phyloP scores from a whole-genome alignment of 495 filamentous ascomycete species.

The Penicillium bialowiezense region DNA sequence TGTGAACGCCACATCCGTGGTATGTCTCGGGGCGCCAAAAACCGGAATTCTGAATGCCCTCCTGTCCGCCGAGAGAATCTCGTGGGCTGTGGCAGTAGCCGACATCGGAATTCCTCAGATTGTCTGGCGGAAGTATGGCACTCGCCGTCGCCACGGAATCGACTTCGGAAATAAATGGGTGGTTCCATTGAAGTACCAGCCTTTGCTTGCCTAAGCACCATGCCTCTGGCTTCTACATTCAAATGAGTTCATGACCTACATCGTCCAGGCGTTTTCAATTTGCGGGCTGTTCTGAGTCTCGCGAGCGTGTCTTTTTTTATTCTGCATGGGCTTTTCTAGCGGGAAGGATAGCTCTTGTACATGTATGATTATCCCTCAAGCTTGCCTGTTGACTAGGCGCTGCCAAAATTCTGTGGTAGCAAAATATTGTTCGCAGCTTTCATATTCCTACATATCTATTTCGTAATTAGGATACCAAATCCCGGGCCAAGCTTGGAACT shows the following conservation, averaged over 20 bases:
- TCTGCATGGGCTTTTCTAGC: neutral
- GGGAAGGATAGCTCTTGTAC: neutral
- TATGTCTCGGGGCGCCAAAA: conserved; percentile 81
- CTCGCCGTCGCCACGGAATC: conserved; percentile 71
- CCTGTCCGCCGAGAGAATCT: conserved; percentile 50
- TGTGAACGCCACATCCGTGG: conserved; percentile 71
- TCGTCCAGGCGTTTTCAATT: conserved; percentile 8
- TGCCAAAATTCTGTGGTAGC: neutral
- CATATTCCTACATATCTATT: no score
- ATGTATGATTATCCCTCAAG: conserved; percentile 6
- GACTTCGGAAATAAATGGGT: conserved; percentile 88
- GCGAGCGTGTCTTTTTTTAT: conserved; percentile 2
- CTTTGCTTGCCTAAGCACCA: conserved; percentile 6
- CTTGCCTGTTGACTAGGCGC: neutral
- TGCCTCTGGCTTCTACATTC: neutral
- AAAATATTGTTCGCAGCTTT: neutral
- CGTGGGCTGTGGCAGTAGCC: conserved; percentile 74
- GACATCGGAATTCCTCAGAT: conserved; percentile 82
- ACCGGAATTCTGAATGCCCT: conserved; percentile 73
- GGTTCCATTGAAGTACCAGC: conserved; percentile 46
- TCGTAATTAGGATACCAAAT: no score
- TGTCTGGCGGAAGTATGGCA: conserved; percentile 84
- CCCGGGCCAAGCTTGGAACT: no score
- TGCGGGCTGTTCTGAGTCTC: neutral
- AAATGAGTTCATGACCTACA: conserved; percentile 8